These are phyloP conservation scores for Sicyos baderoa DNA, from an alignment of 306 rosid species.

Conservation along the genomic window DNA sequence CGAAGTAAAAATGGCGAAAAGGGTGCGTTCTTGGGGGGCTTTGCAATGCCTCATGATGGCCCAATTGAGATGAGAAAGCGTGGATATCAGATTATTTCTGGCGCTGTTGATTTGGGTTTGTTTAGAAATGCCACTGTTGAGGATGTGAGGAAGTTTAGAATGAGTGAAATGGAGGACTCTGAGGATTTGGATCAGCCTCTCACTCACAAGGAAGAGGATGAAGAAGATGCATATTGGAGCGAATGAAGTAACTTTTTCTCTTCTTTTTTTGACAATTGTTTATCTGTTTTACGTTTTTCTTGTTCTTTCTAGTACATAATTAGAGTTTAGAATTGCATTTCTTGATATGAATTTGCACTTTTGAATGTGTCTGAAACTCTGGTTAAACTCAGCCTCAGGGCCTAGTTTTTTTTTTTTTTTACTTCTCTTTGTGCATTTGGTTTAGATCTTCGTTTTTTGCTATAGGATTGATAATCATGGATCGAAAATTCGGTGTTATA, in stretches of 20 bases:
- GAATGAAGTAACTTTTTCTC: conserved; percentile 27
- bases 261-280: not conserved
- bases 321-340: conserved; percentile 6
- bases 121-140: conserved; percentile 51
- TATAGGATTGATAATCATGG: not conserved
- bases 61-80: conserved; percentile 44
- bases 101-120: conserved; percentile 52
- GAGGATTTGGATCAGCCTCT: conserved; percentile 32
- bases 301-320: not conserved
- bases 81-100: conserved; percentile 63
- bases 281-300: not conserved
- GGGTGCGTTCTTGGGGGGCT: conserved; percentile 49
- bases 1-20: conserved; percentile 17
- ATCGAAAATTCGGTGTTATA: not conserved
- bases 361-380: not conserved
- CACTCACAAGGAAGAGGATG: conserved; percentile 26
- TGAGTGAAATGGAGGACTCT: conserved; percentile 25
- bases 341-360: not conserved
- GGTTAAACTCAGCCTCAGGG: not conserved
- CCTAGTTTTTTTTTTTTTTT: not conserved
- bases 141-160: conserved; percentile 52
- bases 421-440: not conserved
- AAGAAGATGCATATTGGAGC: conserved; percentile 71
- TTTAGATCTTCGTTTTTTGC: not conserved
- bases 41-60: conserved; percentile 49